Conservation (phyloP, 2,329 filamentous ascomycete species). For the Hypomyces perniciosus region DNA sequence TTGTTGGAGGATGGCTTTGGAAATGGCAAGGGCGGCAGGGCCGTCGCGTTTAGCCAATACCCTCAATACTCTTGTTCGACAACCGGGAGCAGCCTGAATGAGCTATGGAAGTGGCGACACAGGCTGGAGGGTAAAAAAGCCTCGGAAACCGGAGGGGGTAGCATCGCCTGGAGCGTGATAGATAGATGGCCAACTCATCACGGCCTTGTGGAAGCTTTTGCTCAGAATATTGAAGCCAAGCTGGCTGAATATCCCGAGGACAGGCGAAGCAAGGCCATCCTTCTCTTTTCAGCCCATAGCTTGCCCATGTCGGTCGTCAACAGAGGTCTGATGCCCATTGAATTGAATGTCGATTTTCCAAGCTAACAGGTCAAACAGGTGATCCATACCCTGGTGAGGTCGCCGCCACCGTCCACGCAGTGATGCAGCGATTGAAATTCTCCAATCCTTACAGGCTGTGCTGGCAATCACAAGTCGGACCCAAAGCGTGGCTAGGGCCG, state of each 20-base stretch:
- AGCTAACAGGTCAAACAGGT: constrained; percentile 39
- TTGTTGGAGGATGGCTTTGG: constrained; percentile 87
- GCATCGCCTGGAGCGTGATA: constrained; percentile 94
- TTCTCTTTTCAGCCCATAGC: constrained; percentile 93
- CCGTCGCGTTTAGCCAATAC: constrained; percentile 96
- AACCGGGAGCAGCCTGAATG: constrained; percentile 91
- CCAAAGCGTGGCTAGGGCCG: constrained; percentile 89
- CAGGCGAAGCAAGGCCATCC: constrained; percentile 69
- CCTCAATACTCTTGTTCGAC: constrained; percentile 98
- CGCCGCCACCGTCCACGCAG: constrained; percentile 88
- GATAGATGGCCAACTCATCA: constrained; percentile 94
- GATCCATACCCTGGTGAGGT: constrained; percentile 96
- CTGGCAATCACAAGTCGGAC: constrained; percentile 98
- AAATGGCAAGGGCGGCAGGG: constrained; percentile 79
- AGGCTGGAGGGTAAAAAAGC: constrained; percentile 72
- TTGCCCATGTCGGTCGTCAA: constrained; percentile 97
- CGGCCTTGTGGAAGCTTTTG: constrained; percentile 86
- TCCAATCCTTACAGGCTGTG: constrained; percentile 88
- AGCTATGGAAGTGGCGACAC: constrained; percentile 95
- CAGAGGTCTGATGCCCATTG: constrained; percentile 49
- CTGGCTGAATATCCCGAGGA: constrained; percentile 79
- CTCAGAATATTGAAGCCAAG: constrained; percentile 82
- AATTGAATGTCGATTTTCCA: constrained; percentile 22
- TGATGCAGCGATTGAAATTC: constrained; percentile 87
- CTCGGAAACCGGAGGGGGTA: constrained; percentile 50